These are phyloP conservation scores for Marasmius fiardii DNA, from an alignment of 1,284 basidiomycete genomes.

Conservation along the genomic window DNA sequence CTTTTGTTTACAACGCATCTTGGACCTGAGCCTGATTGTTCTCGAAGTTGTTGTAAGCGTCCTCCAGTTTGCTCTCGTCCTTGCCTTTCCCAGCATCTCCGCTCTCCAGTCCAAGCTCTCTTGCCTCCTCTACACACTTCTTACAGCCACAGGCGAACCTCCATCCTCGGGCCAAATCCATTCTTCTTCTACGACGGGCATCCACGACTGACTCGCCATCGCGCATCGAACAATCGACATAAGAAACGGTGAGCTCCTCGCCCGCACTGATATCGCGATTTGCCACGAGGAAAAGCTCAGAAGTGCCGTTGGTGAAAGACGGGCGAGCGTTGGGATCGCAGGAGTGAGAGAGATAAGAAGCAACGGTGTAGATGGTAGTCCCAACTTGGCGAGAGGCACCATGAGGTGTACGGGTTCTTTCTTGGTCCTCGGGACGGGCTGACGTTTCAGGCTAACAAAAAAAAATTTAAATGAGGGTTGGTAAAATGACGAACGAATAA, in stretches of 20 bases:
- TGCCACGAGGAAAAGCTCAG: constrained; percentile 66
- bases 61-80: constrained; percentile 60
- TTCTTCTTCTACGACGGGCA: constrained; percentile 59
- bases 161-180: constrained; percentile 78
- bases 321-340: constrained; percentile 65
- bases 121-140: constrained; percentile 56
- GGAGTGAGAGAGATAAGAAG: constrained; percentile 74
- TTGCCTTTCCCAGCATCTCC: constrained; percentile 32
- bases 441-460: constrained; percentile 41
- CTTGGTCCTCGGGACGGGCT: constrained; percentile 60
- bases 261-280: constrained; percentile 62
- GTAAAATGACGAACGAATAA: not conserved
- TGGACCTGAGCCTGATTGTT: constrained; percentile 6
- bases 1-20: not conserved
- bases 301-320: constrained; percentile 57
- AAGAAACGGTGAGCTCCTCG: constrained; percentile 71
- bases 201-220: constrained; percentile 49
- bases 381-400: constrained; percentile 74
- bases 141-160: constrained; percentile 69
- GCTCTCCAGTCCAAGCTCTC: constrained; percentile 30
- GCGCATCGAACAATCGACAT: constrained; percentile 60
- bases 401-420: constrained; percentile 68
- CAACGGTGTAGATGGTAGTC: constrained; percentile 68
- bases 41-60: constrained; percentile 13
- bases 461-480: not conserved